Base-by-base conservation (phyloP, 495 filamentous ascomycete species). In the Talaromyces wortmannii region DNA sequence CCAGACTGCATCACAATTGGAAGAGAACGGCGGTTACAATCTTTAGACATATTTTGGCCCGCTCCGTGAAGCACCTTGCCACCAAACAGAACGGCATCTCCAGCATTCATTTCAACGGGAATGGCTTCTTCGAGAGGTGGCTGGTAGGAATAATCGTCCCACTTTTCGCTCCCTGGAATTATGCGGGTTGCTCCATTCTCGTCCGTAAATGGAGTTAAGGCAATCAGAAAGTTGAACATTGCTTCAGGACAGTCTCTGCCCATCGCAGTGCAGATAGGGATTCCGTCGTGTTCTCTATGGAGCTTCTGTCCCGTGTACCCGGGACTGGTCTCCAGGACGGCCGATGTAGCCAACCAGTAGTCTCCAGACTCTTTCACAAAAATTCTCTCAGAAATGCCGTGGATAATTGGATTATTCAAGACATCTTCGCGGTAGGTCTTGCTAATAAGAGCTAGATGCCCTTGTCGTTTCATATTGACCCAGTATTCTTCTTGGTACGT, bases 101-200 rank as follows among this genome's bases (percentile, higher is more conserved):
- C 47, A 29, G 47, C 47, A 7, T 50, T 32, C 47, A 50, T 50
- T 12, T 7, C n/a, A 31, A 15, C 47, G n/a, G 47, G 47, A 32
- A 50, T 32, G 10, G 47, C 1, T 40, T 40, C 8, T 8, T 40
- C 36, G 36, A 13, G 36, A 10, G 36, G 13, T 13, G 8, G 8
- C 36, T 10, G 8, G 36, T 40, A 10, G 36, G 36, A 40, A 40
- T 40, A 40, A 13, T 66, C 61, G 36, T 60, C 57, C 72, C 72
- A 75, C 31, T 63, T 63, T 52, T 76, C 67, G n/a, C 59, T 64
- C 16, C 70, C 69, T 0, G 71, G 72, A 47, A 76, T 66, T 36
- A 74, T 57, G 8, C 69, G 59, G 6, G 72, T 76, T 29, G 71
- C 71, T n/a, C 72, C 72, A 48, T 74, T 76, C 17, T 63, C 61